Evolutionary conservation across 2,329 filamentous ascomycete genomes (phyloP).

Genomic region (Botrytis medusae): DNA sequence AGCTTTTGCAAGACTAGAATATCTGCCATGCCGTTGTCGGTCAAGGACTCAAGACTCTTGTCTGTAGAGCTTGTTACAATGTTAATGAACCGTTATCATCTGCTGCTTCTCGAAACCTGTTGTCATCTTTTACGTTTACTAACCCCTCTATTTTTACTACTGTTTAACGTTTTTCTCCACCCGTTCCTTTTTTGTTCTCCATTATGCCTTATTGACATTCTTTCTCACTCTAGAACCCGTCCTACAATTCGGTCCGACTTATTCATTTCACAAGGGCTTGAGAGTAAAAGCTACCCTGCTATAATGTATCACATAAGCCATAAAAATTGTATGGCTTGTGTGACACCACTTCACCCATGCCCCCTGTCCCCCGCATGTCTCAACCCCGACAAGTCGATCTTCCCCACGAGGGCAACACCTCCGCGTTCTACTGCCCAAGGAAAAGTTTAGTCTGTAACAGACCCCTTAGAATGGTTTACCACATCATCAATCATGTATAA

Average conservation of each 20-base stretch:
- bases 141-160: no score
- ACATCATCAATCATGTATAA: conserved; percentile 1
- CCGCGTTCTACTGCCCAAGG: neutral
- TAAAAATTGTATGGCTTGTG: neutral
- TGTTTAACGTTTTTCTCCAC: neutral
- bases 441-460: neutral
- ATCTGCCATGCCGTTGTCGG: neutral
- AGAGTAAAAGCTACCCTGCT: conserved; percentile 10
- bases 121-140: neutral
- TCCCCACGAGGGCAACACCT: conserved; percentile 19
- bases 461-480: neutral
- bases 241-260: conserved; percentile 23
- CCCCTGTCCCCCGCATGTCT: conserved; percentile 22
- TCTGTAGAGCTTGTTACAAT: neutral
- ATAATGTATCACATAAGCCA: neutral
- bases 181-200: no score
- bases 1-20: neutral
- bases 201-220: neutral
- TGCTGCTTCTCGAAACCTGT: neutral
- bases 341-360: conserved; percentile 18
- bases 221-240: neutral
- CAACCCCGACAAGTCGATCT: conserved; percentile 19
- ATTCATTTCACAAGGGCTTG: conserved; percentile 14
- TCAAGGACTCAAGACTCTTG: neutral
- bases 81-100: neutral